These are phyloP conservation scores for Daldinia grandis DNA, from an alignment of 495 filamentous ascomycete species.

Conservation along the genomic window DNA sequence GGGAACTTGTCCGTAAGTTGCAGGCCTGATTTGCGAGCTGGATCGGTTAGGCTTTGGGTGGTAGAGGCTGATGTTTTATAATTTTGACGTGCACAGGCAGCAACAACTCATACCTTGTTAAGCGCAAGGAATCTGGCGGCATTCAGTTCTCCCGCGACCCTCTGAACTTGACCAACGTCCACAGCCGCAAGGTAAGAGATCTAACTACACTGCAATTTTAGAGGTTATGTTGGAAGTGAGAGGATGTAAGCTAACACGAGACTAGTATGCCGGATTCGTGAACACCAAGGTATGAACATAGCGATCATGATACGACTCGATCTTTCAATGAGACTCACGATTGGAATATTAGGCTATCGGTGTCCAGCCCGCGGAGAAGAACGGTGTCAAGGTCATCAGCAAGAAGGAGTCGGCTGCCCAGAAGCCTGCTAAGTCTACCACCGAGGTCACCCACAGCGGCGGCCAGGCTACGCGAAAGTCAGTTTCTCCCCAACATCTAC, in stretches of 20 bases:
- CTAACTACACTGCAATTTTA: background rate
- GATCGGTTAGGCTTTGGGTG: background rate
- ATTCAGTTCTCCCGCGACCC: conserved; percentile 92
- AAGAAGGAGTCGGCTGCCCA: conserved; percentile 80
- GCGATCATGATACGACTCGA: background rate
- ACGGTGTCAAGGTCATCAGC: conserved; percentile 75
- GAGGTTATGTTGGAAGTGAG: background rate
- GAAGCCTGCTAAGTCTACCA: conserved; percentile 72
- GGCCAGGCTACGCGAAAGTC: conserved; percentile 80
- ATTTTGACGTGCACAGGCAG: conserved; percentile 61
- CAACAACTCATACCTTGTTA: conserved; percentile 87
- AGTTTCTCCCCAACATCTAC: conserved; percentile 50
- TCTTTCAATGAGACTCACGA: conserved; percentile 37
- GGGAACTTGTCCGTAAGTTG: conserved; percentile 86
- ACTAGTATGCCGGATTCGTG: conserved; percentile 84
- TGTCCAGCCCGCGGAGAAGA: conserved; percentile 70
- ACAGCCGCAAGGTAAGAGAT: conserved; percentile 83
- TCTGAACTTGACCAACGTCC: conserved; percentile 87
- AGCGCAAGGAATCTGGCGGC: conserved; percentile 78
- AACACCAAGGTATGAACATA: conserved; percentile 82
- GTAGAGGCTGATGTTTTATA: conserved; percentile 19
- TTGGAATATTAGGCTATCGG: conserved; percentile 74
- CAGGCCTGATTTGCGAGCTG: conserved; percentile 5
- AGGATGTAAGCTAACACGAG: conserved; percentile 44
- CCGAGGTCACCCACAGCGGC: conserved; percentile 70